These are phyloP conservation scores for Fusarium vanettenii DNA, from an alignment of 2,329 filamentous ascomycete genomes.

Conservation along the genomic window DNA sequence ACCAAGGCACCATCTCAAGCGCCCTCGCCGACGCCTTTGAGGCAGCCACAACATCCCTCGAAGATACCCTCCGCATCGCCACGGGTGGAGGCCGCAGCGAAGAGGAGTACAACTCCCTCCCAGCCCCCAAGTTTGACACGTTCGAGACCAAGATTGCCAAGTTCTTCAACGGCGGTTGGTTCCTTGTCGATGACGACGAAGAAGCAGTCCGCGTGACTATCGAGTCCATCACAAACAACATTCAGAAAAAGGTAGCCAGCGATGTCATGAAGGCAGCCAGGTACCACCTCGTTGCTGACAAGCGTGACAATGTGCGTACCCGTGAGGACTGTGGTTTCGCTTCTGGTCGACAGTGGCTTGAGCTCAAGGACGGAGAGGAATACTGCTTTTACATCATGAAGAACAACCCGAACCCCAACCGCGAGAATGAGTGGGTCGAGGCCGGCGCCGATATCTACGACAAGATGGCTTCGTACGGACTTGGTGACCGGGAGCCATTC, in stretches of 20 bases:
- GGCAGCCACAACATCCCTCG: background rate
- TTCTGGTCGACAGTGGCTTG: constrained; percentile 29
- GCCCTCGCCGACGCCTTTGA: background rate
- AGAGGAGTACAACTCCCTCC: constrained; percentile 6
- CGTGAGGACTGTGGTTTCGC: constrained; percentile 21
- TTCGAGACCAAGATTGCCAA: constrained; percentile 16
- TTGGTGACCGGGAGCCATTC: constrained; percentile 18
- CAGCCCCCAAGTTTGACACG: background rate
- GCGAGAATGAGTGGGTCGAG: constrained; percentile 2
- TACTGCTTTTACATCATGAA: constrained; percentile 35
- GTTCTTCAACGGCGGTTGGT: constrained; percentile 30
- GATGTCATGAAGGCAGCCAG: constrained; percentile 32
- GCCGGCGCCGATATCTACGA: constrained; percentile 12
- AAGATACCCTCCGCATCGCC: constrained; percentile 7
- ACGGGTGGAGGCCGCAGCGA: background rate
- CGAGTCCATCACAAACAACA: constrained; percentile 7
- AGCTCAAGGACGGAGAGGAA: constrained; percentile 9
- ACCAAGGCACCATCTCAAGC: background rate
- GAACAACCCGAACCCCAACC: background rate
- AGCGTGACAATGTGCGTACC: background rate
- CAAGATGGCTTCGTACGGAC: constrained; percentile 24
- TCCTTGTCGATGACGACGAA: constrained; percentile 11
- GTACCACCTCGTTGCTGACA: constrained; percentile 25
- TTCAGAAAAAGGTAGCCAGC: constrained; percentile 33
- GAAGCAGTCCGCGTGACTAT: constrained; percentile 1